Evolutionary conservation across 169 alveolate species (phyloP), one percentile per base, ranked within the genome.

Genomic region (Perkinsus chesapeaki): DNA sequence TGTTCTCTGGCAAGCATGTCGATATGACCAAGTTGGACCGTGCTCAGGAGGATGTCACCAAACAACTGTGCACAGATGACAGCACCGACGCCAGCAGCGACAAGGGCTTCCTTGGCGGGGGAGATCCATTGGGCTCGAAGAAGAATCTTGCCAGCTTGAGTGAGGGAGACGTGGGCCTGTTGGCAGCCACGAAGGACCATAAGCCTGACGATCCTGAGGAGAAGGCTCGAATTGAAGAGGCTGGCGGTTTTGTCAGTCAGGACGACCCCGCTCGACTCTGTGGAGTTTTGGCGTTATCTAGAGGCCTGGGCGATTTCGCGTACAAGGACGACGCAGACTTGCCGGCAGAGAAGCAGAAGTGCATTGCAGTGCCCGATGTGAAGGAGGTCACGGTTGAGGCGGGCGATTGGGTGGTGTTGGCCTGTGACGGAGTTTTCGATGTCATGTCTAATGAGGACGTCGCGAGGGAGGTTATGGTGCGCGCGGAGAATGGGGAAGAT

Each of bases 181-280:
- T 39, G 38, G 16, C 37, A 0, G 38, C 48, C 9, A 96, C 97
- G 12, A 39, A 47, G 43, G 97, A 96, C 93, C 97, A 96, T 91
- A 95, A 95, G 92, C 97, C 97, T 7, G 94, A 96, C 92, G 91
- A 92, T 38, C 97, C 97, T 3, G 94, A 91, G 20, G 97, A 96
- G 48, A 92, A 93, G 92, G 73, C 93, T 23, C 93, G 97, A 48
- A 96, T 96, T 31, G 39, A 93, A 91, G 95, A 93, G 19, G 72
- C 92, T 91, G 39, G 60, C 93, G 82, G 82, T 60, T 27, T 39
- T 39, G 82, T 60, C 37, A 60, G 82, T 34, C 1, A 27, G 0
- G 82, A 60, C 31, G 82, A 60, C 12, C 82, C 82, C 7, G 36
- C 82, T 60, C 3, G 82, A 34, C 82, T 60, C 27, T 60, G 82